phyloP scores from a whole-genome alignment of 148 eudicot species.

The Rhododendron ovatum region DNA sequence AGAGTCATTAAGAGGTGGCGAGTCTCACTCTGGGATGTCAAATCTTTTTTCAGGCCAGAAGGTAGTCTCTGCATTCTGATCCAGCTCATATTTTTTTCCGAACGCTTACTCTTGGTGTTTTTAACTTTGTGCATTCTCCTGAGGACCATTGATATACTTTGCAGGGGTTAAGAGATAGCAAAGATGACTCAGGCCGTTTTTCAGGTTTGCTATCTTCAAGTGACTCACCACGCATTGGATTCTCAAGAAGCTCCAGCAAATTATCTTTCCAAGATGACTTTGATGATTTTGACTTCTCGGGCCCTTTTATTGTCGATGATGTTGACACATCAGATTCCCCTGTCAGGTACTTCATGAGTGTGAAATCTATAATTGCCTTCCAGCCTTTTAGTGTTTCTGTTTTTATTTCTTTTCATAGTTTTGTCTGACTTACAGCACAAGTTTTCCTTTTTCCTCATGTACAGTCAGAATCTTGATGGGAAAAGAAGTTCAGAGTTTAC shows the following conservation, averaged over 20 bases:
- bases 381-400: background rate
- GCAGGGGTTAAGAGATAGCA: slow-evolving; percentile 66
- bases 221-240: slow-evolving; percentile 77
- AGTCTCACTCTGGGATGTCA: slow-evolving; percentile 38
- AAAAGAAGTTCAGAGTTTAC: slow-evolving; percentile 41
- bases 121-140: slow-evolving; percentile 14
- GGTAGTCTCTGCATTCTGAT: slow-evolving; percentile 35
- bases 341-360: slow-evolving; percentile 47
- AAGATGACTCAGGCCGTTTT: slow-evolving; percentile 86
- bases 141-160: slow-evolving; percentile 14
- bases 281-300: slow-evolving; percentile 70
- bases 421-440: background rate
- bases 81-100: background rate
- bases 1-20: slow-evolving; percentile 53
- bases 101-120: background rate
- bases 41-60: slow-evolving; percentile 50
- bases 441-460: slow-evolving; percentile 6
- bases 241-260: slow-evolving; percentile 87
- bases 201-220: slow-evolving; percentile 88
- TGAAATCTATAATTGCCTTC: background rate
- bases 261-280: slow-evolving; percentile 89
- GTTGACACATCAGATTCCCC: slow-evolving; percentile 69
- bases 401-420: slow-evolving; percentile 5
- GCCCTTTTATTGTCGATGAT: slow-evolving; percentile 94
- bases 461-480: slow-evolving; percentile 55